Evolutionary conservation across 176 grass and related monocot genomes (phyloP), one percentile per base, ranked within the genome.

Genomic region (Alopecurus myosuroides): DNA sequence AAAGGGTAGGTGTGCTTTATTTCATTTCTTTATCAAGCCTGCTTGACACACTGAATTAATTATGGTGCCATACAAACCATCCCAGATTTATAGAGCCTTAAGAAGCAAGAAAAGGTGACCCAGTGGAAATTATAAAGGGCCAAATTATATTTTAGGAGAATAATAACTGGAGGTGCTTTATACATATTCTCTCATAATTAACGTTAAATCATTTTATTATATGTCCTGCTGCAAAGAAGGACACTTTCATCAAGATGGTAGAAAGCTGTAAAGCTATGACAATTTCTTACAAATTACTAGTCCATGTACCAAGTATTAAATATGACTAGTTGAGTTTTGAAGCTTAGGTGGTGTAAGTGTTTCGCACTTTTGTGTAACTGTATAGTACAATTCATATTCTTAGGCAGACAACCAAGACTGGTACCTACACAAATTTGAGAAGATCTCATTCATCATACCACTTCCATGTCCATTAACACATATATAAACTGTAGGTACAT

Each of bases 1-100:
- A 92, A 88, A 92, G 90, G 85, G 92, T 94, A 97, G 18, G 86
- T 90, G 82, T 39, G 3, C 1, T 78, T 11, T 42, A 84, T 44
- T 31, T 52, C 30, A 23, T 72, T 63, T 63, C 6, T 74, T 50
- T 40, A 5, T n/a, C 30, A 51, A 29, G 26, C 71, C 50, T 81
- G 62, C 42, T 80, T 25, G 42, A n/a, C 7, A 6, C 41, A 40
- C 44, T 76, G 52, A 65, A 61, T 62, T 79, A 18, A 81, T 44
- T 46, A 82, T 71, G 11, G 15, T 64, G 30, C 26, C 37, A 80
- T 33, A 17, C 42, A 1, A 77, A 69, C 74, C 56, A 72, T 34
- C 15, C 35, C 72, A 42, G 52, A 44, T 53, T 69, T 46, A 64
- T 13, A 82, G 39, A 78, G 70, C 30, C 29, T 63, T 78, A 18